A percentile compares a stretch with the other conserved stretches of the same genome.
Evolutionary conservation across 2,329 filamentous ascomycete genomes (phyloP).

Genomic region (Bipolaris oryzae): DNA sequence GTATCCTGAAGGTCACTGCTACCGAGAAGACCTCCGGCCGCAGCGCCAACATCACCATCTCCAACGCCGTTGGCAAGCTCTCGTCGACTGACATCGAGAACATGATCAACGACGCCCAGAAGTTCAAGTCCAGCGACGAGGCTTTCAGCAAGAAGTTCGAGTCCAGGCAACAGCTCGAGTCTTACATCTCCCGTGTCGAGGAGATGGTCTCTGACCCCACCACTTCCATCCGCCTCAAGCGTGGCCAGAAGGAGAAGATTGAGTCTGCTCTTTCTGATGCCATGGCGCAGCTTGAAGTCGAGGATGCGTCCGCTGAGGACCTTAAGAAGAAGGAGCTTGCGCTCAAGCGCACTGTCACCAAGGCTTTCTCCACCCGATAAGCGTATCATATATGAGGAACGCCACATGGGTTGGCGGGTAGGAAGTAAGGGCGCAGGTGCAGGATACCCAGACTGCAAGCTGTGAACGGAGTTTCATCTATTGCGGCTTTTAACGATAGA

Average conservation of each 20-base stretch:
- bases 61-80: constrained; percentile 99
- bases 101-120: constrained; percentile 96
- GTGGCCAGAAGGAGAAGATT: constrained; percentile 99
- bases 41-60: constrained; percentile 99
- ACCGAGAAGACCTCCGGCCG: constrained; percentile 99
- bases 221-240: constrained; percentile 96
- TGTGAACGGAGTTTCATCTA: constrained; percentile 38
- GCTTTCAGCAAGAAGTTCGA: constrained; percentile 99
- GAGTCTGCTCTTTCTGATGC: constrained; percentile 95
- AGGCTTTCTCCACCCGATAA: constrained; percentile 93
- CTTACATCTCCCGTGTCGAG: constrained; percentile 97
- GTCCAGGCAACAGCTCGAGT: constrained; percentile 98
- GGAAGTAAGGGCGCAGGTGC: constrained; percentile 33
- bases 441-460: constrained; percentile 41
- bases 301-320: constrained; percentile 89
- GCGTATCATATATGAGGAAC: constrained; percentile 17
- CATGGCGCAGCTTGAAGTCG: constrained; percentile 96
- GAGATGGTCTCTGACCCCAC: constrained; percentile 98
- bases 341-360: constrained; percentile 96
- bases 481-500: constrained; percentile 46
- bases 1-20: constrained; percentile 98
- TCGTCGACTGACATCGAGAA: constrained; percentile 93
- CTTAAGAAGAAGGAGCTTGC: constrained; percentile 99
- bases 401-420: constrained; percentile 18
- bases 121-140: constrained; percentile 98